Percentiles rank a stretch among this genome's conserved stretches.
Conservation (phyloP, 2,329 filamentous ascomycete genomes). For the Penicillium sp. region DNA sequence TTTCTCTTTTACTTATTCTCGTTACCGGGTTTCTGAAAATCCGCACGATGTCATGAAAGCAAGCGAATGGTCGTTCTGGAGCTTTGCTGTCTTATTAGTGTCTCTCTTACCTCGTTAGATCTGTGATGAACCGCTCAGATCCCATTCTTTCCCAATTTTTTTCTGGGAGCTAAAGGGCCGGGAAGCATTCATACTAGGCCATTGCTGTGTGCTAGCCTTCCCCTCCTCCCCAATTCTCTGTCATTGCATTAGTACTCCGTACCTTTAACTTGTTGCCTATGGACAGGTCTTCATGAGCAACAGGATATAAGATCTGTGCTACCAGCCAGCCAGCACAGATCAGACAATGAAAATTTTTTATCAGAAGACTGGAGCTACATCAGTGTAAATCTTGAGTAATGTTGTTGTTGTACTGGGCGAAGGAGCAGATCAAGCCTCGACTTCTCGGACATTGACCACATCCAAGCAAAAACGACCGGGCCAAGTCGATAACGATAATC, state of each 20-base stretch:
- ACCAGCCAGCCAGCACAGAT: constrained; percentile 4
- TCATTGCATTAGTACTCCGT: constrained; percentile 18
- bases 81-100: constrained; percentile 16
- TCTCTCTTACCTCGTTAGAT: not conserved
- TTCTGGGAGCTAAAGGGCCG: constrained; percentile 1
- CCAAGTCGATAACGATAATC: not conserved
- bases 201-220: constrained; percentile 1
- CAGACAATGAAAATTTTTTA: constrained; percentile 2
- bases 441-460: not conserved
- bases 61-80: constrained; percentile 35
- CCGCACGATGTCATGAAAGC: constrained; percentile 40
- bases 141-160: not conserved
- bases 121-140: not conserved
- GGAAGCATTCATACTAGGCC: not conserved
- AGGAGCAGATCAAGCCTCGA: not conserved
- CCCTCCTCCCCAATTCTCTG: not conserved
- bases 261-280: constrained; percentile 14
- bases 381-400: not conserved
- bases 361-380: not conserved
- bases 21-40: constrained; percentile 1
- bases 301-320: constrained; percentile 13
- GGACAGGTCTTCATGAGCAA: constrained; percentile 19
- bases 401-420: not conserved
- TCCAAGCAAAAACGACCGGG: not conserved
- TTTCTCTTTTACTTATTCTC: not conserved